Base-by-base conservation (phyloP, 2,329 filamentous ascomycete species). In the Cercospora citrullina region DNA sequence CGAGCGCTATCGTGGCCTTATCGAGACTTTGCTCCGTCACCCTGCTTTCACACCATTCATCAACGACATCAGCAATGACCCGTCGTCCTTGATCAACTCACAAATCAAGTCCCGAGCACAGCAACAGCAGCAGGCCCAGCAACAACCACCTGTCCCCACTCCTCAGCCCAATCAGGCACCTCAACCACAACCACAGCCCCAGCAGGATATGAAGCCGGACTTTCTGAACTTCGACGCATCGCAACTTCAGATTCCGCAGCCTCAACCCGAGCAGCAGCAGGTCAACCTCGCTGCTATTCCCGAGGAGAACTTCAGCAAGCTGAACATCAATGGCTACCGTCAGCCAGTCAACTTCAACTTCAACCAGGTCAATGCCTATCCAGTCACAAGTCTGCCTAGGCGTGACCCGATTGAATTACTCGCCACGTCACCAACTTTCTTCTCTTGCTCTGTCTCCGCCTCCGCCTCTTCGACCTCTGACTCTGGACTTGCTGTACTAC, bases 271-370 rank as follows among this genome's bases (percentile, higher is more conserved):
- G 51, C 72, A 72, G 63, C 79, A 82, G 28, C 86, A 87, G 67
- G 81, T 94, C 72, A 89, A 89, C 76, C 91, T 96, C 86, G 88
- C 91, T 67, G 91, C 94, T 86, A 88, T 96, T 58, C 92, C 93
- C 1, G 93, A 96, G 80, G 89, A 91, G 73, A 91, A 96, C 75
- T 89, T 93, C 74, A 87, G 89, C 64, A 87, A 90, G 81, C 85
- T 95, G 74, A 86, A 87, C 74, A 79, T 93, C 57, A 86, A 86
- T 68, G 79, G 78, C 73, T 79, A 78, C 75, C 68, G 67, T n/a
- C 78, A 81, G 63, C 89, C 85, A 79, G 74, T 78, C 73, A 77
- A 76, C 68, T 74, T 73, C 68, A 82, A 75, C 73, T 72, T 65
- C 63, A 73, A 61, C 48, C 67, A 67, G 55, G 76, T 77, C 61